A percentile compares a stretch with the other conserved stretches of the same genome.
These are phyloP conservation scores for Xylaria nigripes DNA, from an alignment of 495 filamentous ascomycete species.

Conservation along the genomic window DNA sequence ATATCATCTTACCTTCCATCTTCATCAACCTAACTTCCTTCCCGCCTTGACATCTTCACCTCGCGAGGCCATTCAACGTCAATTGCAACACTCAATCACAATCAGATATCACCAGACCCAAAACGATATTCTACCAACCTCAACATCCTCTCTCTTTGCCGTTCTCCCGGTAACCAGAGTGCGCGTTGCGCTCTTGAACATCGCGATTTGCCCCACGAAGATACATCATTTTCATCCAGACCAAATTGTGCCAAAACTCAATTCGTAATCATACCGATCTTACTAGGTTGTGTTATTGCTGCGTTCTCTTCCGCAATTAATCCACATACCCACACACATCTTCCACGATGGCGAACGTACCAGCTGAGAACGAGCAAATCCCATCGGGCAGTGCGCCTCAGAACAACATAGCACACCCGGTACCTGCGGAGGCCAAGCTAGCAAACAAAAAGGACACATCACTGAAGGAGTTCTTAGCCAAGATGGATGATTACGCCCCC, in stretches of 20 bases:
- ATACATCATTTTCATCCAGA: not conserved
- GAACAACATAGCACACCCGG: slow-evolving; percentile 12
- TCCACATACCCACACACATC: not conserved
- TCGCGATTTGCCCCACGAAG: not conserved
- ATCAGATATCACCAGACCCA: not conserved
- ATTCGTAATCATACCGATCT: not conserved
- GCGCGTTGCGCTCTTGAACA: not conserved
- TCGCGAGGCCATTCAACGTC: not conserved
- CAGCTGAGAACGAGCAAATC: slow-evolving; percentile 23
- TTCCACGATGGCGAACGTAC: slow-evolving; percentile 15
- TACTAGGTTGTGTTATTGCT: not conserved
- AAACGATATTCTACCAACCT: not conserved
- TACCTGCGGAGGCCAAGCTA: slow-evolving; percentile 31
- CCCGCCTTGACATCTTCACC: not conserved
- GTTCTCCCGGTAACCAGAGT: not conserved
- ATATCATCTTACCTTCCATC: slow-evolving; percentile 2
- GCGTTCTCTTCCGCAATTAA: not conserved
- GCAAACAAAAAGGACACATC: slow-evolving; percentile 83
- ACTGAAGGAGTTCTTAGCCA: slow-evolving; percentile 79
- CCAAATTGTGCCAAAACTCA: not conserved
- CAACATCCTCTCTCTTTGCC: not conserved
- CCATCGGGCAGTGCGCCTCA: slow-evolving; percentile 18
- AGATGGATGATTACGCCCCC: slow-evolving; percentile 98
- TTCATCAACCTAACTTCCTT: slow-evolving; percentile 2
- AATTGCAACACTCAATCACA: not conserved